Percentiles rank a stretch among this genome's conserved stretches.
Conservation (phyloP, 2,329 filamentous ascomycete species). For the Calonectria pauciramosa region DNA sequence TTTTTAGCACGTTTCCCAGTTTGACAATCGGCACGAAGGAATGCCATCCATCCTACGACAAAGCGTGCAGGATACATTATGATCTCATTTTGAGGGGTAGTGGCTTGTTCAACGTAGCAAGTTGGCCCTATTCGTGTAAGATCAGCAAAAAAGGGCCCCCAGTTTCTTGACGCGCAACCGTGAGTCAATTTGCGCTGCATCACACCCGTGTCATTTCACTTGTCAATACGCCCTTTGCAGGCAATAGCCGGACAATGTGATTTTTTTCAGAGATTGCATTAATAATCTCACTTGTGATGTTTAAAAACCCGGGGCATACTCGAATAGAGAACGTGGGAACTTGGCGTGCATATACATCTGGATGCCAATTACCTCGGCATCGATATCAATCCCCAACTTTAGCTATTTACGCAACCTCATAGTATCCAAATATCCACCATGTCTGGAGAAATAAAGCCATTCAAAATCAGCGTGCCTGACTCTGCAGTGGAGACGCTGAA, state of each 20-base stretch:
- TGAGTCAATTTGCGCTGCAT: neutral
- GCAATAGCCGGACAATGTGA: neutral
- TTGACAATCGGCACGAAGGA: neutral
- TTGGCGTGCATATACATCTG: neutral
- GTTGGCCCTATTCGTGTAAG: neutral
- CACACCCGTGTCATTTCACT: neutral
- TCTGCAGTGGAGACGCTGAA: constrained; percentile 46
- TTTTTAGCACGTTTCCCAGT: neutral
- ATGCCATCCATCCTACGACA: neutral
- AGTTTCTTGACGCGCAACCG: neutral
- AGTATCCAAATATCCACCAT: neutral
- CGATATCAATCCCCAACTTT: neutral
- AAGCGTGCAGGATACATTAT: neutral
- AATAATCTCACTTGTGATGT: neutral
- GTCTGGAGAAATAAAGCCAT: constrained; percentile 47
- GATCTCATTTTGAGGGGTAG: constrained; percentile 4
- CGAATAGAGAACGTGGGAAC: neutral
- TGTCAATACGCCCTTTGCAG: constrained; percentile 6
- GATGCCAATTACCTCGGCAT: neutral
- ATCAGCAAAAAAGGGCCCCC: neutral
- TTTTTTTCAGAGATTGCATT: neutral
- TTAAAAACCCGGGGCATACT: neutral
- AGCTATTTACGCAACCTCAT: neutral
- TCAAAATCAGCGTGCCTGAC: constrained; percentile 52
- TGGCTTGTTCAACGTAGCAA: neutral